These are phyloP conservation scores for Geotrichum histeridarum DNA, from an alignment of 1,139 yeast species.

Conservation along the genomic window DNA sequence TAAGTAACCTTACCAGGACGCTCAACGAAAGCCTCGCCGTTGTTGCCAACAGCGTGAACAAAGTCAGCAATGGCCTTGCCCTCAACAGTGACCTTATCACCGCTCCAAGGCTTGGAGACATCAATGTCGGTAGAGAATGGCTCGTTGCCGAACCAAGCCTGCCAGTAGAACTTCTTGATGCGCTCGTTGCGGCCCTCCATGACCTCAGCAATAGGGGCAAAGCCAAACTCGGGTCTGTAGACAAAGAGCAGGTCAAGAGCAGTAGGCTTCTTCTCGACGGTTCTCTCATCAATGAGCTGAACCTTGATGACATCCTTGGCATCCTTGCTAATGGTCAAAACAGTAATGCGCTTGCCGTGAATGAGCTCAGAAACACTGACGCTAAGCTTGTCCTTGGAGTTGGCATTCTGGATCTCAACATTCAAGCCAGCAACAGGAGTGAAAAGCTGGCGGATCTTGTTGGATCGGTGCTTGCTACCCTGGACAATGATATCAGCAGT, in stretches of 20 bases:
- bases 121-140: slow-evolving; percentile 52
- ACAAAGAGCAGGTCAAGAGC: slow-evolving; percentile 72
- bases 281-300: slow-evolving; percentile 81
- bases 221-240: slow-evolving; percentile 81
- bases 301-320: slow-evolving; percentile 54
- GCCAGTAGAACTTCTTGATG: slow-evolving; percentile 96
- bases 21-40: slow-evolving; percentile 89
- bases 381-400: slow-evolving; percentile 50
- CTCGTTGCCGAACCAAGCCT: slow-evolving; percentile 79
- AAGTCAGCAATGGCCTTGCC: slow-evolving; percentile 82
- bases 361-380: slow-evolving; percentile 65
- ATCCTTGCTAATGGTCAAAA: slow-evolving; percentile 54
- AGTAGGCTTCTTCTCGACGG: slow-evolving; percentile 68
- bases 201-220: slow-evolving; percentile 87
- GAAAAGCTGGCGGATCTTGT: slow-evolving; percentile 75
- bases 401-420: slow-evolving; percentile 57
- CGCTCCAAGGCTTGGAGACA: slow-evolving; percentile 61
- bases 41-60: slow-evolving; percentile 95
- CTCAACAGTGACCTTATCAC: slow-evolving; percentile 65
- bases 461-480: slow-evolving; percentile 70
- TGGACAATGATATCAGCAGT: slow-evolving; percentile 78
- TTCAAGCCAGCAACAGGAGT: slow-evolving; percentile 63
- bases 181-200: slow-evolving; percentile 88
- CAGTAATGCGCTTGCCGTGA: slow-evolving; percentile 66
- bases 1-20: slow-evolving; percentile 78